Base-by-base conservation (phyloP, 345 rosid genomes). In the Jatropha curcas region DNA sequence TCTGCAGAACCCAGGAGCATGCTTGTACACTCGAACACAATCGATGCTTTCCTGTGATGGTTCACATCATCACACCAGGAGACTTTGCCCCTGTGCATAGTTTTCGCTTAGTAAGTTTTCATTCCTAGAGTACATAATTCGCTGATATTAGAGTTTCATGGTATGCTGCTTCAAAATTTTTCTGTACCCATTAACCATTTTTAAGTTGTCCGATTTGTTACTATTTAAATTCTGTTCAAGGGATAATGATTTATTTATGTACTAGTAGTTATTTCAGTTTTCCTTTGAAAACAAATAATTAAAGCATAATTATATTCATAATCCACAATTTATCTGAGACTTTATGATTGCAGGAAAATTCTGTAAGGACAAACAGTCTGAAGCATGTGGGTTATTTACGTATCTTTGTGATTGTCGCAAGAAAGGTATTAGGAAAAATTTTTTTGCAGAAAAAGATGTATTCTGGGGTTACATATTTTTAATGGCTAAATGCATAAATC, bases 51-150 rank as follows among this genome's bases (percentile, higher is more conserved):
- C 97, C 33, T 92, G 98, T 77, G 97, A 90, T 52, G 97, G 98
- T 68, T 89, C 92, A 3, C 95, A 92, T 79, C 86, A 34, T 68
- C 82, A 90, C 72, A 94, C 97, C 48, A 80, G 85, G 85, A 88
- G 97, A 82, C 95, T 92, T 73, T 92, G 97, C 79, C 97, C 98
- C 16, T 90, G 98, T 79, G 97, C 98, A 22, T 94, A 84, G 78
- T 74, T 71, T 30, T 45, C n/a, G 5, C 17, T 24, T 60, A 70
- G 92, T 88, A 50, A 76, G 83, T 78, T 63, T 71, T n/a, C 35
- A 14, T 61, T 70, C n/a, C 59, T 58, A 62, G 13, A 70, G 39
- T 70, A 7, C 39, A 22, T 53, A 4, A 70, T 27, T 4, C n/a
- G 28, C 13, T 7, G 27, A 39, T 70, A 25, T 25, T 11, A 27